Conservation (phyloP, 148 eudicot genomes). For the Talinum fruticosum region DNA sequence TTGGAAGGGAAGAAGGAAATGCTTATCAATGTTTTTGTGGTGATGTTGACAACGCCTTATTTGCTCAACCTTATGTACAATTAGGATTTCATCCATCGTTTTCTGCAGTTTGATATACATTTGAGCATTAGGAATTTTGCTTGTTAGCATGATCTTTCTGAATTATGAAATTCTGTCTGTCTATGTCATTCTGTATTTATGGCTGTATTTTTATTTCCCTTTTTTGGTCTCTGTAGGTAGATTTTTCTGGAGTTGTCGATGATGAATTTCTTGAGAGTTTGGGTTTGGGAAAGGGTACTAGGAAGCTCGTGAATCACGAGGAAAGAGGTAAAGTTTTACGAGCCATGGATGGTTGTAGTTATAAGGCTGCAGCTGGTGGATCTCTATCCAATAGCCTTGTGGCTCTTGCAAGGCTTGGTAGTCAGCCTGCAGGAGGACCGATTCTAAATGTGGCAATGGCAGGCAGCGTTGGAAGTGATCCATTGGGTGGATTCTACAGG, state of each 20-base stretch:
- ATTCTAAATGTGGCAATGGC: conserved; percentile 83
- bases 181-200: neutral
- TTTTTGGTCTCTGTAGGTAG: conserved; percentile 47
- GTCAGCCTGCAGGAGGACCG: conserved; percentile 58
- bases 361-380: conserved; percentile 99
- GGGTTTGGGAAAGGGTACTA: conserved; percentile 81
- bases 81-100: too few species aligned
- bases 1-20: too few species aligned
- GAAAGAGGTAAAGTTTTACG: conserved; percentile 85
- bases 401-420: conserved; percentile 97
- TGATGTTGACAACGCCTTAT: too few species aligned
- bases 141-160: too few species aligned
- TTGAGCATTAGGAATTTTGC: too few species aligned
- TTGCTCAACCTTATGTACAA: too few species aligned
- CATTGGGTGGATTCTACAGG: conserved; percentile 97
- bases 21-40: too few species aligned
- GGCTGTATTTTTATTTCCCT: neutral
- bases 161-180: too few species aligned
- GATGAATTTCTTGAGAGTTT: conserved; percentile 67
- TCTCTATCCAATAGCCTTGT: conserved; percentile 93
- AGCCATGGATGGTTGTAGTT: conserved; percentile 99
- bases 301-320: conserved; percentile 87
- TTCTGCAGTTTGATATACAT: too few species aligned
- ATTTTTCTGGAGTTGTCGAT: conserved; percentile 92
- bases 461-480: conserved; percentile 96